Conservation (phyloP, 2,329 filamentous ascomycete genomes). For the Aspergillus caelatus region DNA sequence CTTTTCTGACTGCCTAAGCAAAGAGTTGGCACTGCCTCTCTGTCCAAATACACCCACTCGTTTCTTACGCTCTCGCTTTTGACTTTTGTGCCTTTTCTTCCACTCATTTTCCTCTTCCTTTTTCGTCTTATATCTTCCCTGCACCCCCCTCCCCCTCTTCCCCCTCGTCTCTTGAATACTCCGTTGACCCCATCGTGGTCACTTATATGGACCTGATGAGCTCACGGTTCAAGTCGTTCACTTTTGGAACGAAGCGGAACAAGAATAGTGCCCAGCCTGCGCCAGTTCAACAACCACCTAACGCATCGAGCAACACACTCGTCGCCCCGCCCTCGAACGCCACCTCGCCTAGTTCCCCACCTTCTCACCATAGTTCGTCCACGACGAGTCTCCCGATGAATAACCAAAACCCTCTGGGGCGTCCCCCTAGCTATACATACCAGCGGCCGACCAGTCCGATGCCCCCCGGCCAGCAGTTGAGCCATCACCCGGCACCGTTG, state of each 20-base stretch:
- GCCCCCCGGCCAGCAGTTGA: conserved; percentile 46
- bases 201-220: conserved; percentile 53
- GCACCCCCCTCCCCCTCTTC: conserved; percentile 11
- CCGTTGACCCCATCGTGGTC: conserved; percentile 24
- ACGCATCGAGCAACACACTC: conserved; percentile 33
- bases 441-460: conserved; percentile 57
- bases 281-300: conserved; percentile 31
- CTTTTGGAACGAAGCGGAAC: conserved; percentile 53
- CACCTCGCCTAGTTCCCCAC: conserved; percentile 38
- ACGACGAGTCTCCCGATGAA: conserved; percentile 60
- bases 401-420: conserved; percentile 56
- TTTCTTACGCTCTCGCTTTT: conserved; percentile 7
- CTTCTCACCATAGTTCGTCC: conserved; percentile 48
- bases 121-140: conserved; percentile 14
- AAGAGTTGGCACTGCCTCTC: conserved; percentile 4
- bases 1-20: conserved; percentile 4
- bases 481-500: conserved; percentile 55
- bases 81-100: conserved; percentile 8
- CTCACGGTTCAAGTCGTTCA: conserved; percentile 54
- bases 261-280: conserved; percentile 49
- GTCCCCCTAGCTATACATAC: conserved; percentile 67
- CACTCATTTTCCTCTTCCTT: neutral
- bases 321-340: conserved; percentile 39
- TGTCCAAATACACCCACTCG: neutral
- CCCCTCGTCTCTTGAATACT: conserved; percentile 12